phyloP scores from a whole-genome alignment of 345 rosid genomes.

The Gossypium thurberi region DNA sequence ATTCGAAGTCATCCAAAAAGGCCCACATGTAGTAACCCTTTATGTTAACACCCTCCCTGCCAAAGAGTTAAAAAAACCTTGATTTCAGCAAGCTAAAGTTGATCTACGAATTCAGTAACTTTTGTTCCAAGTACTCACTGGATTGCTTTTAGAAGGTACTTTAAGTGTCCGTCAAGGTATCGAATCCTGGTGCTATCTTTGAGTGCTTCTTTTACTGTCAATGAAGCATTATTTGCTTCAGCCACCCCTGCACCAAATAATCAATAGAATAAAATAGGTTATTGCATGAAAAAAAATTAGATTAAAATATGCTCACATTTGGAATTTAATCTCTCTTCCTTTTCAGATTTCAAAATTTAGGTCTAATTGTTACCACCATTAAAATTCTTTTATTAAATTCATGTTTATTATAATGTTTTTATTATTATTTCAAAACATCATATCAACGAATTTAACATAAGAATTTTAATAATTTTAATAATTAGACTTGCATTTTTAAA shows the following conservation, averaged over 20 bases:
- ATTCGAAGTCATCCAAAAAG: slow-evolving; percentile 38
- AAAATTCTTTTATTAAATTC: too few species aligned
- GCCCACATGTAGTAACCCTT: slow-evolving; percentile 43
- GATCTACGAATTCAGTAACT: background rate
- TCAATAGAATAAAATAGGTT: background rate
- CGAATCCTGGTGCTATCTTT: slow-evolving; percentile 35
- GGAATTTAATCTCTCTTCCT: rapidly evolving
- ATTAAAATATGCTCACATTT: background rate
- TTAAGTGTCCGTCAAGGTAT: slow-evolving; percentile 31
- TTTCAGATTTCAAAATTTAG: rapidly evolving
- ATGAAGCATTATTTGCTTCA: slow-evolving; percentile 18
- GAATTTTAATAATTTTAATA: too few species aligned
- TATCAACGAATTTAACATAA: too few species aligned
- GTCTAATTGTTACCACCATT: rapidly evolving
- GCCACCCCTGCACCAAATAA: slow-evolving; percentile 12
- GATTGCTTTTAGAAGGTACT: slow-evolving; percentile 29
- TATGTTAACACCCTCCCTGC: slow-evolving; percentile 40
- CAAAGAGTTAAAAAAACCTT: background rate
- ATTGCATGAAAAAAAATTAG: background rate
- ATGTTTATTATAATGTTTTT: too few species aligned
- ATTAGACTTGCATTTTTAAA: rapidly evolving
- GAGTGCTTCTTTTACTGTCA: slow-evolving; percentile 22
- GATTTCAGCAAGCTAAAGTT: background rate
- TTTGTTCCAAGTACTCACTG: slow-evolving; percentile 21
- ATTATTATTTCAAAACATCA: too few species aligned